A percentile compares a stretch with the other conserved stretches of the same genome.
These are phyloP conservation scores for Tylopilus vinaceipallidus DNA, from an alignment of 768 basidiomycete species.

Conservation along the genomic window DNA sequence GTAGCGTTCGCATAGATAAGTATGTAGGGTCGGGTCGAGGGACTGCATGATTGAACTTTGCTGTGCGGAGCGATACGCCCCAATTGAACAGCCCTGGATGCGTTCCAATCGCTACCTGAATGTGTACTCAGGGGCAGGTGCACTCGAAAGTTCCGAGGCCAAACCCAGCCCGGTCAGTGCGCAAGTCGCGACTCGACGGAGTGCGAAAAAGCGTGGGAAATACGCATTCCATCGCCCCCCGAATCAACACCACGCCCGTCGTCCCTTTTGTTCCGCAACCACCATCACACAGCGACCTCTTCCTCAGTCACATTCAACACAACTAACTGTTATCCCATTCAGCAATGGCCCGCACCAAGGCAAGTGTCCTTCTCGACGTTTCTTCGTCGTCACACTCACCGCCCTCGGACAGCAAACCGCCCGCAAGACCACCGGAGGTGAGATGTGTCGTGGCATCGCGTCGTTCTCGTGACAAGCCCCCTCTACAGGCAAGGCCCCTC, in stretches of 20 bases:
- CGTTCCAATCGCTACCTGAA: no score
- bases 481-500: constrained; percentile 74
- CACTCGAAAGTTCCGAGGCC: constrained; percentile 18
- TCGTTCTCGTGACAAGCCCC: constrained; percentile 23
- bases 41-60: no score
- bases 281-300: constrained; percentile 25
- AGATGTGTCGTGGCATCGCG: constrained; percentile 29
- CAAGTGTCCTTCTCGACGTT: constrained; percentile 25
- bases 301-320: constrained; percentile 10
- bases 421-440: constrained; percentile 98
- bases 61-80: no score
- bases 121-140: background rate
- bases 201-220: constrained; percentile 34
- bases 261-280: constrained; percentile 26
- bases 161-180: constrained; percentile 29
- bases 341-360: constrained; percentile 88
- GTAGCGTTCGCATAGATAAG: no score
- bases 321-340: constrained; percentile 4
- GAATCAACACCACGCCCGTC: constrained; percentile 22
- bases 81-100: no score
- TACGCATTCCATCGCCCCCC: constrained; percentile 17
- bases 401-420: constrained; percentile 79
- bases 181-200: constrained; percentile 23
- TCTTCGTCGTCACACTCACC: constrained; percentile 3
- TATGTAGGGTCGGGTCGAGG: no score